phyloP scores from a whole-genome alignment of 306 rosid species.

The Acacia melanoxylon region DNA sequence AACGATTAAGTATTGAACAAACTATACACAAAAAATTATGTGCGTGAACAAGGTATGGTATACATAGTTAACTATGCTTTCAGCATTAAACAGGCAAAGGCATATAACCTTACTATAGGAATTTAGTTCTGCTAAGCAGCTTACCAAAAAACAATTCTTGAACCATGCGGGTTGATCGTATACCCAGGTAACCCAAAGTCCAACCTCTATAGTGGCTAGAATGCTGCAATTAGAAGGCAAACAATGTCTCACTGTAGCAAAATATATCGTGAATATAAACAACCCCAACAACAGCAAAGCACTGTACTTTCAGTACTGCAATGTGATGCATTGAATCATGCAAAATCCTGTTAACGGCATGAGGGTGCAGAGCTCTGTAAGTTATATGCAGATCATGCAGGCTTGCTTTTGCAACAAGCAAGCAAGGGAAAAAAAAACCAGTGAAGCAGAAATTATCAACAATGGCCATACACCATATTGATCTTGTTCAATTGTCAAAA shows the following conservation, averaged over 20 bases:
- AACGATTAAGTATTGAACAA: neutral
- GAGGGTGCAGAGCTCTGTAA: constrained; percentile 21
- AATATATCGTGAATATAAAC: constrained; percentile 37
- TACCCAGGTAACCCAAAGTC: constrained; percentile 36
- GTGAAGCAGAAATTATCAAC: constrained; percentile 30
- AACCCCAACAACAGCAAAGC: constrained; percentile 26
- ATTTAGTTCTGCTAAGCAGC: constrained; percentile 36
- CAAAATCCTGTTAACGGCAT: constrained; percentile 28
- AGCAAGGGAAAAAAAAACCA: constrained; percentile 11
- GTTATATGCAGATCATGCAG: constrained; percentile 28
- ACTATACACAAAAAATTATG: constrained; percentile 18
- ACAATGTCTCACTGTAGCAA: constrained; percentile 28
- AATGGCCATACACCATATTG: constrained; percentile 27
- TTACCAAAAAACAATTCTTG: constrained; percentile 35
- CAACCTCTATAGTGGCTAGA: constrained; percentile 29
- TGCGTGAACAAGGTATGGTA: constrained; percentile 29
- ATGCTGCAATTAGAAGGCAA: constrained; percentile 30
- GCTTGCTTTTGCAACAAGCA: constrained; percentile 25
- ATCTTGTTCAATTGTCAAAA: constrained; percentile 55
- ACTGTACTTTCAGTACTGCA: constrained; percentile 29
- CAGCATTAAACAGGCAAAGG: constrained; percentile 40
- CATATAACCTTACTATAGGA: constrained; percentile 33
- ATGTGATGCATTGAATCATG: constrained; percentile 28
- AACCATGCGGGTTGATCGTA: constrained; percentile 33
- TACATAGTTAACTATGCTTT: constrained; percentile 31